phyloP scores from a whole-genome alignment of 352 stramenopile genomes.

The Phytophthora rubi region DNA sequence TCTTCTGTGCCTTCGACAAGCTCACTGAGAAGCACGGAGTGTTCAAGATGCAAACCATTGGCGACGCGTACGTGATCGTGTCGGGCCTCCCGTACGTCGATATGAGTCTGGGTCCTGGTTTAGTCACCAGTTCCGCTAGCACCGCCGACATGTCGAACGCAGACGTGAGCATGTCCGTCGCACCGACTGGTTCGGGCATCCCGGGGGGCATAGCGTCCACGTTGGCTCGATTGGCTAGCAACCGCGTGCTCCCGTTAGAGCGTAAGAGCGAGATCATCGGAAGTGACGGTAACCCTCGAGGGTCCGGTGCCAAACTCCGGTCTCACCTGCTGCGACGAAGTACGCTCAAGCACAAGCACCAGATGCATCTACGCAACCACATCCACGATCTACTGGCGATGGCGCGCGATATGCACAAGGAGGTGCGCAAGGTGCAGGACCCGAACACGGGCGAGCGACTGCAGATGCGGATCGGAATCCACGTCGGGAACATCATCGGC shows the following conservation, averaged over 20 bases:
- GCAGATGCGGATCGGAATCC: constrained; percentile 90
- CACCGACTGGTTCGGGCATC: constrained; percentile 7
- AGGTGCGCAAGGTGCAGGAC: constrained; percentile 83
- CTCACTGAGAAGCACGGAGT: constrained; percentile 92
- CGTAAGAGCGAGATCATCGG: constrained; percentile 20
- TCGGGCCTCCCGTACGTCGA: constrained; percentile 87
- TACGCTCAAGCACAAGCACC: constrained; percentile 84
- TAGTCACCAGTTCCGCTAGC: constrained; percentile 35
- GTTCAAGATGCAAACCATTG: constrained; percentile 95
- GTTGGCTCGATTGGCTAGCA: constrained; percentile 41
- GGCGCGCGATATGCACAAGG: constrained; percentile 89
- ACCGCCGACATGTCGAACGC: constrained; percentile 30
- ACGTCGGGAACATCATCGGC: constrained; percentile 89
- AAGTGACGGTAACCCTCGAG: constrained; percentile 8
- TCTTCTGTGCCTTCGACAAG: constrained; percentile 93
- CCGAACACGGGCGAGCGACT: constrained; percentile 84
- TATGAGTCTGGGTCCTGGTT: constrained; percentile 76
- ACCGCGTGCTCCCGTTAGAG: constrained; percentile 59
- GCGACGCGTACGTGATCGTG: constrained; percentile 93
- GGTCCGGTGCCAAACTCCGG: constrained; percentile 22
- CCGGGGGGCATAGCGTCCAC: constrained; percentile 5
- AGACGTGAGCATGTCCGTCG: constrained; percentile 26
- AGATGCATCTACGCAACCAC: constrained; percentile 84
- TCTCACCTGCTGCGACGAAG: constrained; percentile 46
- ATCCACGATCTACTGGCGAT: constrained; percentile 83